Evolutionary conservation across 2,329 filamentous ascomycete genomes (phyloP).

Genomic region (Verticillium isaacii): DNA sequence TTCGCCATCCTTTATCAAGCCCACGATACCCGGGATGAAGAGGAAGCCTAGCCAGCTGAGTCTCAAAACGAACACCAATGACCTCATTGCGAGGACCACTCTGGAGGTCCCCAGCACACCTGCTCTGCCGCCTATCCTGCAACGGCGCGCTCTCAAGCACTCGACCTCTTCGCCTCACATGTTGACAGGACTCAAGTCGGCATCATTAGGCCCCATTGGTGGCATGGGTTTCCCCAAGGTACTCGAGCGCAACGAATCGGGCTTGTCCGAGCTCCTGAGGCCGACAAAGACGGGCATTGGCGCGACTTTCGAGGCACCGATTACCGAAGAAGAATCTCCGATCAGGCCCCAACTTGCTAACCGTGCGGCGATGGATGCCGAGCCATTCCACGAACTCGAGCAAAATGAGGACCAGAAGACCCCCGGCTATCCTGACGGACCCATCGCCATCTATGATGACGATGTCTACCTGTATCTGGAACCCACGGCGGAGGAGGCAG

Average conservation of each 20-base stretch:
- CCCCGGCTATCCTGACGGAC: conserved; percentile 76
- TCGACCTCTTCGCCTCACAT: conserved; percentile 65
- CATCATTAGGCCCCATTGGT: conserved; percentile 55
- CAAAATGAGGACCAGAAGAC: conserved; percentile 77
- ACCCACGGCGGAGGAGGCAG: conserved; percentile 71
- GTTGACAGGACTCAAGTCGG: conserved; percentile 52
- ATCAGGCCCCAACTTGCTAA: conserved; percentile 60
- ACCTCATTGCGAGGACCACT: conserved; percentile 43
- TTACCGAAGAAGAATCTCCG: conserved; percentile 52
- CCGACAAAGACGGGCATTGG: conserved; percentile 40
- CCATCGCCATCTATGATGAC: conserved; percentile 75
- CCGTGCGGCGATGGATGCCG: conserved; percentile 51
- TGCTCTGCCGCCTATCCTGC: conserved; percentile 52
- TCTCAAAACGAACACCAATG: conserved; percentile 65
- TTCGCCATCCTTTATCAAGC: conserved; percentile 77
- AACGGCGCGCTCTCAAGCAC: conserved; percentile 60
- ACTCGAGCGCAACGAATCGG: conserved; percentile 54
- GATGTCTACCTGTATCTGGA: conserved; percentile 77
- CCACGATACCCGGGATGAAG: conserved; percentile 64
- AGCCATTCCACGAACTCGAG: conserved; percentile 61
- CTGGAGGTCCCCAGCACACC: conserved; percentile 54
- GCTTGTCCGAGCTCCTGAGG: conserved; percentile 53
- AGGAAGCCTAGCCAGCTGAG: conserved; percentile 76
- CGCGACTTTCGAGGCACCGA: conserved; percentile 34
- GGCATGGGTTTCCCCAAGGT: conserved; percentile 62